Evolutionary conservation across 2,329 filamentous ascomycete genomes (phyloP).

Genomic region (Fusarium musae): DNA sequence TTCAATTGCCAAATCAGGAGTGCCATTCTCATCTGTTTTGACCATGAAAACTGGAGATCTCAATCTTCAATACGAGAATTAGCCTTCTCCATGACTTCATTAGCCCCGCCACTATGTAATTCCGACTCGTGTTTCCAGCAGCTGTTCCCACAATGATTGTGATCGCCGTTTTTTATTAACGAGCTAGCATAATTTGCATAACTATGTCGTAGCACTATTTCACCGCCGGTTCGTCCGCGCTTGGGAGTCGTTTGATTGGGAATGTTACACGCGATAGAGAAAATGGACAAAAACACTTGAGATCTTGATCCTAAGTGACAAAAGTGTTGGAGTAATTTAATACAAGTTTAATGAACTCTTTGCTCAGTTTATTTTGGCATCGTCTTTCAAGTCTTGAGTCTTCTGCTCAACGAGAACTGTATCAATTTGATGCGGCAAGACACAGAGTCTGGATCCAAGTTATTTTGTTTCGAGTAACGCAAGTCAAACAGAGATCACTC

Average conservation of each 20-base stretch:
- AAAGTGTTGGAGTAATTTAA: accelerated
- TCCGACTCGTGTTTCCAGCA: neutral
- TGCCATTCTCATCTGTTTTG: neutral
- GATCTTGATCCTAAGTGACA: neutral
- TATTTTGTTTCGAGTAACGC: neutral
- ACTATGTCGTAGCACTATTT: neutral
- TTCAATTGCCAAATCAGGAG: neutral
- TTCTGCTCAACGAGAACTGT: neutral
- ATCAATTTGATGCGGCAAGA: neutral
- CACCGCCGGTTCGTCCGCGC: neutral
- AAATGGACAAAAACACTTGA: neutral
- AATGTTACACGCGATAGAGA: neutral
- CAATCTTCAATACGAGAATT: constrained; percentile 18
- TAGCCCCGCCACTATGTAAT: neutral
- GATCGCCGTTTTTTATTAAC: neutral
- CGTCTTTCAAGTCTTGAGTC: neutral
- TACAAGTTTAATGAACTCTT: neutral
- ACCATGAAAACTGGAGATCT: constrained; percentile 4
- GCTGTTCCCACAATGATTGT: neutral
- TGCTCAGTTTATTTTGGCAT: neutral
- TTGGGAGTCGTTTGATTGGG: neutral
- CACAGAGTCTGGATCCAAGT: too few species aligned
- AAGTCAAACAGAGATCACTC: neutral
- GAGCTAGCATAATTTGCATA: neutral
- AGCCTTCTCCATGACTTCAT: constrained; percentile 11